Base-by-base conservation (phyloP, 2,329 filamentous ascomycete species). In the Myriangium duriaei region DNA sequence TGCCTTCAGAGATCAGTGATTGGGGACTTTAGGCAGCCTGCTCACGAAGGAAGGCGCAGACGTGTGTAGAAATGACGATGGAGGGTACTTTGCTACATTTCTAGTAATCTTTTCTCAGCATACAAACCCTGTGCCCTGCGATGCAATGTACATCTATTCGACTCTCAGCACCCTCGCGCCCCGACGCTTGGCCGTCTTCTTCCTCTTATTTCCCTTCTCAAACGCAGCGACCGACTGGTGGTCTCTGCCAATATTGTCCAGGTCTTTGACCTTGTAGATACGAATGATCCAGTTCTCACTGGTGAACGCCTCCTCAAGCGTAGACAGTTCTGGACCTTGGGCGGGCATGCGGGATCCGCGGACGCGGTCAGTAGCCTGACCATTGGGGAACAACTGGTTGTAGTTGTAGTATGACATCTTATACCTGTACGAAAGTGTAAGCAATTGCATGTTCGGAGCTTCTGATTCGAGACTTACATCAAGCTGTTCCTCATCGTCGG, bases 321-420 rank as follows among this genome's bases (percentile, higher is more conserved):
- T 91, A 62, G 81, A 85, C 42, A 98, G 78, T 44, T 81, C 74
- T 6, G 91, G 91, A 1, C 84, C 80, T 49, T 86, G 72, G 10
- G 84, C 76, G n/a, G 91, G 92, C 36, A 96, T 67, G 43, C 74
- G 75, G 26, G 74, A 72, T 47, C 79, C 77, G 56, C 91, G 86
- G 47, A 98, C 91, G 50, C 91, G 81, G 59, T 98, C 91, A 50
- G 77, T 68, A 24, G 84, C 87, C 63, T 96, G 86, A 45, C 91
- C 91, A 2, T 80, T 72, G 31, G 87, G 88, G 74, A 96, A 98
- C 45, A 98, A 76, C 32, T 72, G 67, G 62, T 88, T 75, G 70
- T 83, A 98, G 72, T 96, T 96, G 75, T 98, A 83, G 73, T 98
- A 98, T 14, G 86, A 95, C 87, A 98, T 95, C 74, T 98, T 98